These are phyloP conservation scores for Leccinum cinnamomeum DNA, from an alignment of 1,284 basidiomycete species.

Conservation along the genomic window DNA sequence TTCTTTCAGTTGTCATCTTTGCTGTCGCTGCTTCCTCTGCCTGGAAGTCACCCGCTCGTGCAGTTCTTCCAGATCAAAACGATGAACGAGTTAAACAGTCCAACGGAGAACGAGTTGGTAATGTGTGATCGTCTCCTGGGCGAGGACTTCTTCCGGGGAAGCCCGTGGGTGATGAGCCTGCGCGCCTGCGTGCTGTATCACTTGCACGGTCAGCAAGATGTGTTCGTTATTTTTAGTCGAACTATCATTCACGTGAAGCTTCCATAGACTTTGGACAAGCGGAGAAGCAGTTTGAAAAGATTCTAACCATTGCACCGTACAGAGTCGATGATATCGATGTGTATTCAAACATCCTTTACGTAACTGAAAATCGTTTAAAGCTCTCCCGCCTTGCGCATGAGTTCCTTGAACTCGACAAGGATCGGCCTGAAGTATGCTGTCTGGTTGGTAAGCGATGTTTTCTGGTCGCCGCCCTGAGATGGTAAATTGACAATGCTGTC, in stretches of 20 bases:
- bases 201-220: constrained; percentile 65
- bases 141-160: constrained; percentile 76
- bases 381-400: constrained; percentile 92
- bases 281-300: constrained; percentile 79
- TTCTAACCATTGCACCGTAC: constrained; percentile 81
- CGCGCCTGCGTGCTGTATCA: constrained; percentile 89
- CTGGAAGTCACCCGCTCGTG: constrained; percentile 69
- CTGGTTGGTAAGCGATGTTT: constrained; percentile 70
- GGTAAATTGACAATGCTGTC: constrained; percentile 2
- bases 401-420: constrained; percentile 84
- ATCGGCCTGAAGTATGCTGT: constrained; percentile 93
- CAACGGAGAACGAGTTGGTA: constrained; percentile 77
- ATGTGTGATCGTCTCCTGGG: constrained; percentile 77
- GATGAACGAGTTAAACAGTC: constrained; percentile 86
- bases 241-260: constrained; percentile 11
- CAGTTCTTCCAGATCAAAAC: constrained; percentile 90
- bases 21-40: constrained; percentile 62
- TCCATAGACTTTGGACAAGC: constrained; percentile 80
- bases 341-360: constrained; percentile 96
- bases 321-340: constrained; percentile 95
- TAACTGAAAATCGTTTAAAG: constrained; percentile 86
- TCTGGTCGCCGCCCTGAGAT: no score
- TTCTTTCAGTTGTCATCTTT: constrained; percentile 59
- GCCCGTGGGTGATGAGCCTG: constrained; percentile 84
- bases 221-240: neutral